Evolutionary conservation across 1,284 basidiomycete species (phyloP).

Genomic region (Ganoderma boninense): DNA sequence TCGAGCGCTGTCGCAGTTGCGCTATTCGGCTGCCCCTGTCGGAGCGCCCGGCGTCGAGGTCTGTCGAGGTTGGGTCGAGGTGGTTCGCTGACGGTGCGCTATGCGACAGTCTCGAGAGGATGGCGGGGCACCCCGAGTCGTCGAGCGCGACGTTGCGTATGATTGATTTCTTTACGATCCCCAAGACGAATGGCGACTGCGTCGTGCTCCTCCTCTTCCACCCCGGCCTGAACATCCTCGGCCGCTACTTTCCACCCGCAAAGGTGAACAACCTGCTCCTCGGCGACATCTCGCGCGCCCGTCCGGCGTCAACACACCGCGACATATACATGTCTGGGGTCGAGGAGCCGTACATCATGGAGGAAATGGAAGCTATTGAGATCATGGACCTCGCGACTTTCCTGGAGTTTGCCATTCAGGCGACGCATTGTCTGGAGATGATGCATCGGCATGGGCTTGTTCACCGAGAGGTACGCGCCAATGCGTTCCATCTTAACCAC

Average conservation of each 20-base stretch:
- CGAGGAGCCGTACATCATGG: constrained; percentile 55
- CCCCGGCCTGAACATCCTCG: constrained; percentile 71
- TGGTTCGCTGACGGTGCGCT: constrained; percentile 7
- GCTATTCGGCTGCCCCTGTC: not conserved
- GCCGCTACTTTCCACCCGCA: constrained; percentile 70
- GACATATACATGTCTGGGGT: constrained; percentile 60
- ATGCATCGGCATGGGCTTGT: constrained; percentile 70
- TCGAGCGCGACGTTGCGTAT: constrained; percentile 61
- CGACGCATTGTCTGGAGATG: constrained; percentile 72
- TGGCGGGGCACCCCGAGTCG: constrained; percentile 59
- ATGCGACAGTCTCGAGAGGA: constrained; percentile 55
- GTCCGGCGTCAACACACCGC: constrained; percentile 51
- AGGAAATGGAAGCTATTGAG: constrained; percentile 66
- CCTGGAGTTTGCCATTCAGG: constrained; percentile 79
- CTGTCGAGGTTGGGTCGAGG: not conserved
- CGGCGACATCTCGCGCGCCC: constrained; percentile 57
- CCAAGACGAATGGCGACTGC: constrained; percentile 67
- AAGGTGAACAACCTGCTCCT: constrained; percentile 73
- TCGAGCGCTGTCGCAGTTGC: not conserved
- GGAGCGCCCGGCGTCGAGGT: constrained; percentile 1
- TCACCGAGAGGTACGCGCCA: constrained; percentile 79
- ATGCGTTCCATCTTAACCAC: constrained; percentile 75
- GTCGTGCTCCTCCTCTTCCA: constrained; percentile 71
- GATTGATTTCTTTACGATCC: constrained; percentile 72
- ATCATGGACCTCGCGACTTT: constrained; percentile 80